phyloP scores from a whole-genome alignment of 1,284 basidiomycete genomes.

The Ganoderma sinense region DNA sequence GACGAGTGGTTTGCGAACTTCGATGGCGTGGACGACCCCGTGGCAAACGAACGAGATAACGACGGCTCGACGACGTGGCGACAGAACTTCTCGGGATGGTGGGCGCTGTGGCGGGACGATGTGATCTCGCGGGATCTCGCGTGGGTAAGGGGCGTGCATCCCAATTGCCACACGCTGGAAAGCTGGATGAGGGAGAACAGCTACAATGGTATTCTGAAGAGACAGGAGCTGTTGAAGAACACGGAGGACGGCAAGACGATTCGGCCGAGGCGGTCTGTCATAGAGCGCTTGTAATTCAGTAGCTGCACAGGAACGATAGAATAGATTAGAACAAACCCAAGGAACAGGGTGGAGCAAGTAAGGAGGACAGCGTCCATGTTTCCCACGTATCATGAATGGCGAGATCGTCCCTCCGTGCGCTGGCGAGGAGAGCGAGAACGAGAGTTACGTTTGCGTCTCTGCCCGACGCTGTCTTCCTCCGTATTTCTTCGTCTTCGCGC shows the following conservation, averaged over 20 bases:
- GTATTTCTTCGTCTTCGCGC: not conserved
- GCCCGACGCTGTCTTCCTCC: not conserved
- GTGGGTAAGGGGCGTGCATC: conserved; percentile 49
- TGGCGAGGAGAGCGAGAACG: conserved; percentile 32
- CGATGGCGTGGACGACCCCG: conserved; percentile 41
- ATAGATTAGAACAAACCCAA: not conserved
- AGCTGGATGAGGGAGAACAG: conserved; percentile 37
- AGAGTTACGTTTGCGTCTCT: conserved; percentile 20
- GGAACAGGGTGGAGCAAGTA: not conserved
- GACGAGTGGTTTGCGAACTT: conserved; percentile 52
- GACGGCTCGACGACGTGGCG: conserved; percentile 45
- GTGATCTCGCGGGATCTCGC: conserved; percentile 51
- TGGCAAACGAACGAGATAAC: conserved; percentile 39
- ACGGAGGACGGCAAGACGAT: conserved; percentile 31
- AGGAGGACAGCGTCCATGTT: not conserved
- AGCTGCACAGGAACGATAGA: not conserved
- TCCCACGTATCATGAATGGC: conserved; percentile 3
- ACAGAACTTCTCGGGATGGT: conserved; percentile 52
- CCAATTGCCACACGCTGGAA: conserved; percentile 36
- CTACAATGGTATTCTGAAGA: conserved; percentile 27
- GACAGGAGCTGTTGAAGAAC: conserved; percentile 27
- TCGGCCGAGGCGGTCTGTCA: conserved; percentile 12
- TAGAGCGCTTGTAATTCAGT: conserved; percentile 15
- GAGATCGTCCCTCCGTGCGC: conserved; percentile 2
- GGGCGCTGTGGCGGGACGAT: conserved; percentile 50